Base-by-base conservation (phyloP, 208 protist genomes). In the Strigomonas culicis region DNA sequence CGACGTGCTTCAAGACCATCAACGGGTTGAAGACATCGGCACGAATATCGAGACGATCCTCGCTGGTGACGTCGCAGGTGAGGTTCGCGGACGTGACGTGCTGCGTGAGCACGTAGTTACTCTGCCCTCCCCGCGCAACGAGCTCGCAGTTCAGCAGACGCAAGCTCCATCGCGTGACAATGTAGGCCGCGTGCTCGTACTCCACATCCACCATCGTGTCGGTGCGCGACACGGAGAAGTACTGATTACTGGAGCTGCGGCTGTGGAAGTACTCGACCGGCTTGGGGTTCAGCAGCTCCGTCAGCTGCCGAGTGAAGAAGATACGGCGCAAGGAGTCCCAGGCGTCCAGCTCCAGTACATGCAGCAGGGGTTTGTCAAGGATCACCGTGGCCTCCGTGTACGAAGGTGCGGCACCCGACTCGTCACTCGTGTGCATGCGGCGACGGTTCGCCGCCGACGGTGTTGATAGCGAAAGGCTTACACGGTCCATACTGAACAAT, bases 291-390 rank as follows among this genome's bases (percentile, higher is more conserved):
- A 44, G 39, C 39, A 44, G 39, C 15, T 44, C 39, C 39, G 1
- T 44, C 39, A 44, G 39, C 39, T 44, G 39, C 4, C 1, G 8
- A 1, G 39, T 19, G 39, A 44, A 17, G 39, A 44, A n/a, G 13
- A 44, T 44, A 15, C 39, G 8, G 11, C 19, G 39, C 39, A 44
- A 17, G 11, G 39, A 44, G 15, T 17, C 11, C 39, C 39, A 44
- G 19, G 39, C 8, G 39, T 44, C 39, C 3, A 44, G 8, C 13
- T 44, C 39, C 8, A 44, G 39, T 17, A 44, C 8, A 19, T 44
- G 39, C 4, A 44, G 22, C 39, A 68, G 6, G 31, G 41, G 32
- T 15, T 61, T 32, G 7, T 57, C 63, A 10, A 61, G 24, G 36
- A 28, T 41, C n/a, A 56, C n/a, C 0, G 31, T 55, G 17, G 15